A percentile compares a stretch with the other conserved stretches of the same genome.
Evolutionary conservation across 768 basidiomycete genomes (phyloP).

Genomic region (Tubosaeta sp.): DNA sequence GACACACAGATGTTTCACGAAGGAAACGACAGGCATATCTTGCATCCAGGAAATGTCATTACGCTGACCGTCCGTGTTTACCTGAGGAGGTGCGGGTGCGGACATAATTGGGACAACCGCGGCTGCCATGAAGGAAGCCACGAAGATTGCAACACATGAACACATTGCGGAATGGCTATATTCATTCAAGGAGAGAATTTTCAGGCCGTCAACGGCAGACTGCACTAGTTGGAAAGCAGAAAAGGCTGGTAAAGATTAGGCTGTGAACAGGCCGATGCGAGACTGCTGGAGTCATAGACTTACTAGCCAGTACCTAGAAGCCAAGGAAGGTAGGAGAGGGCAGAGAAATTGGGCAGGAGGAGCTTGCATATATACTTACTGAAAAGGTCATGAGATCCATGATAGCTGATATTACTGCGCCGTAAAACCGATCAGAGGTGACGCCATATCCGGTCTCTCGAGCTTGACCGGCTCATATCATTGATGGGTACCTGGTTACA

Average conservation of each 20-base stretch:
- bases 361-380: background rate
- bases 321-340: background rate
- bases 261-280: background rate
- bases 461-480: too few species aligned
- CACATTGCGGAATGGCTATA: background rate
- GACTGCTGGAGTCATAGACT: background rate
- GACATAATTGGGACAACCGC: background rate
- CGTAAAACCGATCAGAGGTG: too few species aligned
- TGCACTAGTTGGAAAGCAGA: background rate
- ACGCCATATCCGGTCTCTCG: too few species aligned
- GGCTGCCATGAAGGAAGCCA: background rate
- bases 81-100: background rate
- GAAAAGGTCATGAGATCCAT: background rate
- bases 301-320: slow-evolving; percentile 4
- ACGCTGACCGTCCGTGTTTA: background rate
- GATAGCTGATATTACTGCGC: too few species aligned
- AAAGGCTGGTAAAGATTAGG: background rate
- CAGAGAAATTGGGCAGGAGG: background rate
- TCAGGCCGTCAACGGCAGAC: background rate
- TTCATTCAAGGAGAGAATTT: background rate
- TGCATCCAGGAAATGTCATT: background rate
- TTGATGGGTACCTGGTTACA: too few species aligned
- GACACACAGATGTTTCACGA: background rate
- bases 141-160: background rate
- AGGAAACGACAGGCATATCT: background rate